phyloP scores from a whole-genome alignment of 2,329 filamentous ascomycete species.

The Cryphonectria parasitica region DNA sequence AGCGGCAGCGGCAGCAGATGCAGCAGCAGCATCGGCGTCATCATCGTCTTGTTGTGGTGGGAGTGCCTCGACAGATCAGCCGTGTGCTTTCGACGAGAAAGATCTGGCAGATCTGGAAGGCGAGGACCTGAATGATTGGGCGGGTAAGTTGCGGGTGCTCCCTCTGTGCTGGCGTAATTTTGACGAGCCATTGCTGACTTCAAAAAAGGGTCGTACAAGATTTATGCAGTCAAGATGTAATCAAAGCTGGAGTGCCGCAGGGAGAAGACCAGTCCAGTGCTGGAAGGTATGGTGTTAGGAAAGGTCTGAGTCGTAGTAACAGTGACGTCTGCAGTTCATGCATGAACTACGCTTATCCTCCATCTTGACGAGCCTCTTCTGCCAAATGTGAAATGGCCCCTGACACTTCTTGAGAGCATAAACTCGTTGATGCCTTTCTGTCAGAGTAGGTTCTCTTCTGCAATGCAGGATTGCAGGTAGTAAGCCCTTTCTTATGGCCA shows the following conservation, averaged over 20 bases:
- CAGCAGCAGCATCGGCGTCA: conserved; percentile 14
- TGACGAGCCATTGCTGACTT: conserved; percentile 12
- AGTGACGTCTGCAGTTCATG: neutral
- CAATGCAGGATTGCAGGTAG: neutral
- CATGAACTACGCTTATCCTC: neutral
- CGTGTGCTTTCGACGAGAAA: conserved; percentile 26
- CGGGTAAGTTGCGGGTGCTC: conserved; percentile 43
- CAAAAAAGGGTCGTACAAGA: conserved; percentile 50
- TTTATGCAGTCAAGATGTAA: conserved; percentile 52
- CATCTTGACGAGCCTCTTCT: neutral
- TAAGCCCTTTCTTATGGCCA: too few species aligned
- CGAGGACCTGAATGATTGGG: conserved; percentile 55
- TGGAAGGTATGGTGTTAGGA: neutral
- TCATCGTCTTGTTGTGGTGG: conserved; percentile 21
- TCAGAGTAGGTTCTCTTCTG: too few species aligned
- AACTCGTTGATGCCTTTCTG: too few species aligned
- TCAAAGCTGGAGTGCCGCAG: neutral
- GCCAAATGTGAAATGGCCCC: neutral
- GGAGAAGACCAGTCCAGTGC: neutral
- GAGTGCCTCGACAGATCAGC: conserved; percentile 31
- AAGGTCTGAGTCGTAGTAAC: too few species aligned
- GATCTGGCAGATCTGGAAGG: conserved; percentile 33
- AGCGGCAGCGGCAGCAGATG: conserved; percentile 8
- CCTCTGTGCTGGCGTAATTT: neutral
- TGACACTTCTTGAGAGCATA: too few species aligned